Evolutionary conservation across 148 eudicot species (phyloP), one percentile per base, ranked within the genome.

Genomic region (Rhododendron ferrugineum): DNA sequence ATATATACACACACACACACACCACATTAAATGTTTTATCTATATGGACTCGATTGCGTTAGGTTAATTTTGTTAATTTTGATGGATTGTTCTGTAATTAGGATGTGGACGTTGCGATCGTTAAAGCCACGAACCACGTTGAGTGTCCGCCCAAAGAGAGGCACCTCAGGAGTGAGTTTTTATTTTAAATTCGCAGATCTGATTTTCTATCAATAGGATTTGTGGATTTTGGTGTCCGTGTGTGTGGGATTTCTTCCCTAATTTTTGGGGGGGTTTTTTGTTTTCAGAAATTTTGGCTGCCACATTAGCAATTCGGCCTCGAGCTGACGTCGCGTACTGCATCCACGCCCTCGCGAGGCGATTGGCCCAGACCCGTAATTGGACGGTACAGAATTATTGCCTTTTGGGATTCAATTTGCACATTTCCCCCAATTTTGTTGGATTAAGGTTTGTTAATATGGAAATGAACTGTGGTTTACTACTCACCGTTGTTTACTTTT

Each of bases 101-200:
- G 99, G 99, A 95, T 88, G 92, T 97, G 84, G 99, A 97, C 88
- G 95, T 97, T 42, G 98, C 99, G 85, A 92, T 95, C 87, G 98
- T 97, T 40, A 97, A 97, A 89, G 98, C 99, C 26, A 97, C 99
- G 46, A 97, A 97, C 89, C 99, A 97, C 82, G 99, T 94, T 3
- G 99, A 95, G 86, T 87, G 91, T 78, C 99, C 99, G 37, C 99
- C 99, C 3, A 97, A 97, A 88, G 99, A 95, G 78, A 89, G 99
- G 79, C 98, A 97, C 85, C 87, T 97, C 66, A 93, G 98, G 87
- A 97, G 99, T 97, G 87, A 92, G 97, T 89, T 44, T 40, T 40
- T 40, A 40, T 40, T 40, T 40, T 40, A 6, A 40, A 40, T 5
- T 6, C 28, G n/a, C 58, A 28, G 44, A 47, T 60, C 82, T 42